These are phyloP conservation scores for Diplodia corticola DNA, from an alignment of 2,329 filamentous ascomycete species.

Conservation along the genomic window DNA sequence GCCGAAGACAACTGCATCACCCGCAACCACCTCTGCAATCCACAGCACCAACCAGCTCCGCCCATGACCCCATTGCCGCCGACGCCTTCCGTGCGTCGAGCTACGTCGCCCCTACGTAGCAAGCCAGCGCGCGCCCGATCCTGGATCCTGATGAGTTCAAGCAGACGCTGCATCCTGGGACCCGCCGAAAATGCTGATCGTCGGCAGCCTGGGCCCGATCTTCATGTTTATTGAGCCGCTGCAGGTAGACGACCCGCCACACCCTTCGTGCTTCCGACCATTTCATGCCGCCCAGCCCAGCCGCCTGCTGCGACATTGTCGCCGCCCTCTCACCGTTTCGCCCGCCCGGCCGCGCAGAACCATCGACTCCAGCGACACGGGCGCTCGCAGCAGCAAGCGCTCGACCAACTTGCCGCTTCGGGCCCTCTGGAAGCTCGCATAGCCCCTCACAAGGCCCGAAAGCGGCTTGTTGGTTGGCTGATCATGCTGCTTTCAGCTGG, in stretches of 20 bases:
- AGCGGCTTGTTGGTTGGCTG: slow-evolving; percentile 6
- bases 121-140: neutral
- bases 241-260: neutral
- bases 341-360: neutral
- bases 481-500: slow-evolving; percentile 14
- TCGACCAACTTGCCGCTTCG: neutral
- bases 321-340: neutral
- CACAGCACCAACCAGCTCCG: neutral
- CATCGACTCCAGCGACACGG: neutral
- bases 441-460: slow-evolving; percentile 17
- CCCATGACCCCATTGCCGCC: neutral
- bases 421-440: neutral
- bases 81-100: neutral
- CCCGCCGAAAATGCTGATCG: slow-evolving; percentile 15
- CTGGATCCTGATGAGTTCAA: neutral
- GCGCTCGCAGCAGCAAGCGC: neutral
- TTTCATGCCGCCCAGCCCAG: neutral
- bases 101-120: neutral
- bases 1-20: neutral
- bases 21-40: neutral
- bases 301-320: no score
- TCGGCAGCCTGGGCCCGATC: neutral
- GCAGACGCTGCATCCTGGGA: neutral
- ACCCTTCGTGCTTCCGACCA: neutral
- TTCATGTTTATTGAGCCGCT: neutral